Evolutionary conservation across 768 basidiomycete species (phyloP), one percentile per base, ranked within the genome.

Genomic region (Fistulinella prunicolor): DNA sequence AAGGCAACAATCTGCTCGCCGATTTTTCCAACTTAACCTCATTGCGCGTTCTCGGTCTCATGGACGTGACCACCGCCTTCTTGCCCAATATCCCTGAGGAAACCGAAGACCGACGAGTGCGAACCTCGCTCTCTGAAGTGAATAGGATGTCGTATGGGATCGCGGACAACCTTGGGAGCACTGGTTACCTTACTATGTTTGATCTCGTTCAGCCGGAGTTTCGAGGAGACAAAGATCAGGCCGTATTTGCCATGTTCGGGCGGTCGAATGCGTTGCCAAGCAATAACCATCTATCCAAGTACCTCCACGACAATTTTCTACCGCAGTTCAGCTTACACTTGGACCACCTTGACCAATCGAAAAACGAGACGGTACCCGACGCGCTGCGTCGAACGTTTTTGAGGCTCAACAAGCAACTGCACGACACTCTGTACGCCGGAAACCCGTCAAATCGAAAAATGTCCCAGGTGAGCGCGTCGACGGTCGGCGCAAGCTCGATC

Each of bases 241-340:
- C 91, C 12, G 73, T 99, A 17, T 96, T 99, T 59, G 96, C 93
- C 19, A 92, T 99, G 85, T 98, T 98, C 66, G 94, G 95, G 13
- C 81, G 87, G 3, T 74, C 82, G 6, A 75, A 81, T 17, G 70
- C 81, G 4, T 72, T 73, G 6, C 70, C 71, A 20, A 79, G 71
- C 56, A 82, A 82, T 44, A 89, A 87, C 45, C 75, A 75, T 32
- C 70, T 95, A 19, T 81, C 92, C 30, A 92, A 89, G 66, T 94
- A 78, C 61, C 75, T 97, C 6, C 87, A 86, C 51, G 92, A 94
- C 64, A 76, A 82, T 45, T 95, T 95, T 62, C 67, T 86, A 8
- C 57, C 68, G 5, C 77, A 78, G 23, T 85, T 98, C 60, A 65
- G 69, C 21, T 58, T 63, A 6, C 83, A 90, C 59, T 65, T 96